These are phyloP conservation scores for Penicillium riverlandense DNA, from an alignment of 495 filamentous ascomycete genomes.

Conservation along the genomic window DNA sequence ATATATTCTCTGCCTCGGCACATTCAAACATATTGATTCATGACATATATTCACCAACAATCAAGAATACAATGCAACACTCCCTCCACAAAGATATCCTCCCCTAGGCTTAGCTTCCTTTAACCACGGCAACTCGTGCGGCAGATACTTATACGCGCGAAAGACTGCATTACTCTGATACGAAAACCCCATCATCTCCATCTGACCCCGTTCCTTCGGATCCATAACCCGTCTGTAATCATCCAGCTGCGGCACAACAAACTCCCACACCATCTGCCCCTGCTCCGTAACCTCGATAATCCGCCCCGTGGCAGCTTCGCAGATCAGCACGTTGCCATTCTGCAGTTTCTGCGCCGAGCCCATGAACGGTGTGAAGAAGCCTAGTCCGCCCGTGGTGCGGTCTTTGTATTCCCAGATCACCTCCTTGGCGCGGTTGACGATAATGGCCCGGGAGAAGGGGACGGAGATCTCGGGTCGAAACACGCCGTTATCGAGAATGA, in stretches of 20 bases:
- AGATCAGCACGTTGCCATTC: slow-evolving; percentile 36
- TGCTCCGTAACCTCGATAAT: slow-evolving; percentile 45
- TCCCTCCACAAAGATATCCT: no score
- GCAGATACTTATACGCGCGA: slow-evolving; percentile 15
- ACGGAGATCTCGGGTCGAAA: slow-evolving; percentile 32
- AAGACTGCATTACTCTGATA: slow-evolving; percentile 17
- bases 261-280: slow-evolving; percentile 17
- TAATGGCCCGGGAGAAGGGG: slow-evolving; percentile 34
- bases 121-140: slow-evolving; percentile 13
- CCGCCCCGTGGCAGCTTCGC: slow-evolving; percentile 40
- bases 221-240: slow-evolving; percentile 10
- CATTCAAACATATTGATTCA: background rate
- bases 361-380: slow-evolving; percentile 45
- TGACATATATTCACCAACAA: no score
- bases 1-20: background rate
- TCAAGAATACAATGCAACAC: no score
- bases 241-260: slow-evolving; percentile 13
- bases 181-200: slow-evolving; percentile 14
- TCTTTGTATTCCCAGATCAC: slow-evolving; percentile 41
- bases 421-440: slow-evolving; percentile 24
- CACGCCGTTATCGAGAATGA: slow-evolving; percentile 43
- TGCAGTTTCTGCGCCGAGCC: slow-evolving; percentile 34
- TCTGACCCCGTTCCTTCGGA: slow-evolving; percentile 5
- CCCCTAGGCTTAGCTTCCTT: slow-evolving; percentile 1
- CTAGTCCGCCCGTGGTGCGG: slow-evolving; percentile 26